These are phyloP conservation scores for Salix suchowensis DNA, from an alignment of 345 rosid genomes.

Conservation along the genomic window DNA sequence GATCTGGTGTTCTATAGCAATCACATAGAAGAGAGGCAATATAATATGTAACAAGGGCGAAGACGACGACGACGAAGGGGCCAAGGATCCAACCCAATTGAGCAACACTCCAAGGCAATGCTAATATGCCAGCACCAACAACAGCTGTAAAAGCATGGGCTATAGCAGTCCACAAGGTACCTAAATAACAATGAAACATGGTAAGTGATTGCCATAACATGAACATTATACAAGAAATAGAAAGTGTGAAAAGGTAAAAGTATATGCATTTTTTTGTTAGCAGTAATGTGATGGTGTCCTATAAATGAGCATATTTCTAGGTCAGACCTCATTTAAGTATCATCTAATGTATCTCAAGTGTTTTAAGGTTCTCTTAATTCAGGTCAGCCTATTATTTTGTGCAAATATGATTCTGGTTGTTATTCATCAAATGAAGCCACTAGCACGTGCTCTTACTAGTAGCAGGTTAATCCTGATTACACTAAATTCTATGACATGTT, in stretches of 20 bases:
- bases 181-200: neutral
- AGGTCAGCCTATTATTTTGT: too few relatives aligned
- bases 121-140: conserved; percentile 23
- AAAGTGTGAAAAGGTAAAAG: neutral
- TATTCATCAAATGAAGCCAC: too few relatives aligned
- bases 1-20: conserved; percentile 19
- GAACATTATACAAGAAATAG: neutral
- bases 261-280: too few relatives aligned
- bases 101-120: conserved; percentile 28
- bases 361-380: too few relatives aligned
- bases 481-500: too few relatives aligned
- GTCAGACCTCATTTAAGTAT: too few relatives aligned
- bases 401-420: too few relatives aligned
- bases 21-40: conserved; percentile 9
- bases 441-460: too few relatives aligned
- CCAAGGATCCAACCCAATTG: conserved; percentile 24
- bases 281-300: too few relatives aligned
- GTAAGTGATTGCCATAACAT: neutral
- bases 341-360: too few relatives aligned
- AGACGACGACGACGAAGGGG: neutral
- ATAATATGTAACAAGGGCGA: conserved; percentile 7
- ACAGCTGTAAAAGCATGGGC: conserved; percentile 24
- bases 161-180: conserved; percentile 19
- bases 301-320: too few relatives aligned
- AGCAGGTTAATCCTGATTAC: too few relatives aligned